Base-by-base conservation (phyloP, 176 grass and related monocot species). In the Cocos nucifera region DNA sequence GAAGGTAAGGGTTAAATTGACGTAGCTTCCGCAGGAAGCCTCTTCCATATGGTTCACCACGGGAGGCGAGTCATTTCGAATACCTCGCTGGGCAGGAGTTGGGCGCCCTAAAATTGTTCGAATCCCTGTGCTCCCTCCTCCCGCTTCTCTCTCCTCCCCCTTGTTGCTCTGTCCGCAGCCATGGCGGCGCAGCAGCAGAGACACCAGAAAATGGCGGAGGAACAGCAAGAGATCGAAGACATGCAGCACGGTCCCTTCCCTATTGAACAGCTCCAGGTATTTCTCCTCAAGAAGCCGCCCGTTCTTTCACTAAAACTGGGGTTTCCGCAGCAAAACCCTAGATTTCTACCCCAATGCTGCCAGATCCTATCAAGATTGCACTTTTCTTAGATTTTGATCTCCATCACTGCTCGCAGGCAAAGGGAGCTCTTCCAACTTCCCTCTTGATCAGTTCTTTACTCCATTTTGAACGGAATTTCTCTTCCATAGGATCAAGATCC, bases 181-280 rank as follows among this genome's bases (percentile, higher is more conserved):
- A 52, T 24, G 17, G 64, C 57, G 28, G 69, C 68, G 29, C 72
- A 71, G 27, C 66, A 71, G 66, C 69, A 66, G 79, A 56, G 53
- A 10, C 35, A 44, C 35, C 8, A 44, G 59, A 50, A 69, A 28
- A 64, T 32, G 59, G 52, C 15, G 61, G 39, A 19, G 17, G 50
- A 17, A 19, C 29, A 56, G 56, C 17, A 50, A 1, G 73, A 53
- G 73, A 67, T 54, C 50, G 69, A 20, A 48, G 80, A 63, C 17
- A 64, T 30, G 53, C 64, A 78, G 64, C 69, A 69, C n/a, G 75
- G 64, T 22, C 80, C 75, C 19, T 83, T 72, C 79, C 24, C 35
- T 12, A 69, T 87, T 58, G 79, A 87, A 35, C 75, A 82, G 20
- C 84, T 87, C 21, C 84, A 87, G 84, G 84, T 82, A 9, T n/a